Percentiles rank a stretch among this genome's conserved stretches.
phyloP scores from a whole-genome alignment of 2,329 filamentous ascomycete genomes.

The Penicillium polonicum region DNA sequence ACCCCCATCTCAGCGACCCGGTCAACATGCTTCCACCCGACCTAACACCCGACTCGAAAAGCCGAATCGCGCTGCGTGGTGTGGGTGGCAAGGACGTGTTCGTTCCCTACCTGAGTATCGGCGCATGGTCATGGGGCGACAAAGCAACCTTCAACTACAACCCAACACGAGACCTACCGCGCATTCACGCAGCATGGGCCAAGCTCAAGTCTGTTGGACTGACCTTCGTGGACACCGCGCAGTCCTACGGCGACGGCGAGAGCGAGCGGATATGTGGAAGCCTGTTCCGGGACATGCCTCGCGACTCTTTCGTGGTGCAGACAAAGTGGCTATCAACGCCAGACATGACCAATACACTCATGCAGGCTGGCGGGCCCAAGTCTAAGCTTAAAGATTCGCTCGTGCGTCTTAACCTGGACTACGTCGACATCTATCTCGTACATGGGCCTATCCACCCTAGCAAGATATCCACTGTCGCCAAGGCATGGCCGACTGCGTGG shows the following conservation, averaged over 20 bases:
- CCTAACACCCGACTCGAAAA: slow-evolving; percentile 19
- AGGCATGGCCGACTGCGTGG: slow-evolving; percentile 46
- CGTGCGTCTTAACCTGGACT: slow-evolving; percentile 40
- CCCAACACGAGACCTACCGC: slow-evolving; percentile 33
- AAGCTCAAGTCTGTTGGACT: slow-evolving; percentile 37
- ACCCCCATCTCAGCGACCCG: slow-evolving; percentile 21
- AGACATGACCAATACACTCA: slow-evolving; percentile 33
- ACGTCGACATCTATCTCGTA: slow-evolving; percentile 45
- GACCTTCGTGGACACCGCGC: slow-evolving; percentile 48
- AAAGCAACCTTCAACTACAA: slow-evolving; percentile 36
- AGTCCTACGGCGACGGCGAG: slow-evolving; percentile 45
- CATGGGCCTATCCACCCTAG: slow-evolving; percentile 47
- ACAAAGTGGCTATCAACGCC: slow-evolving; percentile 41
- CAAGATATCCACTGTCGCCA: slow-evolving; percentile 41
- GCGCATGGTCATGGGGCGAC: slow-evolving; percentile 34
- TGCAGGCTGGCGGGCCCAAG: slow-evolving; percentile 36
- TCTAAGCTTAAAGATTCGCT: slow-evolving; percentile 41
- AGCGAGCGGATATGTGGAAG: slow-evolving; percentile 45
- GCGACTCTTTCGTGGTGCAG: slow-evolving; percentile 42
- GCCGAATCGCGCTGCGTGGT: slow-evolving; percentile 24
- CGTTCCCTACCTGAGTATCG: slow-evolving; percentile 29
- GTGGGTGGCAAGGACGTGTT: slow-evolving; percentile 24
- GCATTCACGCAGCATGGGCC: slow-evolving; percentile 41
- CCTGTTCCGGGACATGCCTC: slow-evolving; percentile 39
- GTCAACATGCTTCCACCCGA: slow-evolving; percentile 23